Base-by-base conservation (phyloP, 129 eudicot genomes). In the Artemisia tridentata region DNA sequence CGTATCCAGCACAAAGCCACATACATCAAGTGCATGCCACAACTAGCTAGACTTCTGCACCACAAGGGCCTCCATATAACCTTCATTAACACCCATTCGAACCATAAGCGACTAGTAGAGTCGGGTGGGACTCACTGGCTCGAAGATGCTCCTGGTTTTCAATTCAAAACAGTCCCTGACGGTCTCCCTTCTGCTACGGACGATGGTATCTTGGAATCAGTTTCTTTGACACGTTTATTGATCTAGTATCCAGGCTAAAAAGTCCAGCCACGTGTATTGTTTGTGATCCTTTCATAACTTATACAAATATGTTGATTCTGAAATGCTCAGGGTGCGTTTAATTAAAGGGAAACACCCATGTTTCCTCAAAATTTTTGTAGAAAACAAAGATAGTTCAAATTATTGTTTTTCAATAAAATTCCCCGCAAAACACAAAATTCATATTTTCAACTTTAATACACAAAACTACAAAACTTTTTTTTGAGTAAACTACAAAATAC, bases 1-100 rank as follows among this genome's bases (percentile, higher is more conserved):
- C 79, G 15, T 74, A 29, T 74, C 79, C 79, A 38, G 72, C 79
- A 8, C 80, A 77, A 68, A 71, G 55, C 75, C 75, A 77, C 69
- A n/a, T n/a, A n/a, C n/a, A 50, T 77, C 60, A 77, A 77, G 50
- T 68, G 75, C 15, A 68, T 77, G 80, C 75, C 69, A n/a, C 69
- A 77, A 51, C 53, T 77, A 68, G 80, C 80, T 55, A 61, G 15
- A 18, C 58, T 77, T 18, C 75, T 77, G 18, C 75, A 77, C 65
- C 19, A 68, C 58, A 77, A 51, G 47, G 80, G 80, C 17, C 12
- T 77, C 13, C 67, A 56, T 11, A 38, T 78, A 63, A 78, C 81
- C 59, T 78, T 63, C 62, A n/a, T 72, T 62, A 71, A 72, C 63
- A 78, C 82, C 6, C 31, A 67, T 0, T 79, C 67, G 1, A 67